Evolutionary conservation across 495 filamentous ascomycete genomes (phyloP), one percentile per base, ranked within the genome.

Genomic region (Xylaria scruposa): DNA sequence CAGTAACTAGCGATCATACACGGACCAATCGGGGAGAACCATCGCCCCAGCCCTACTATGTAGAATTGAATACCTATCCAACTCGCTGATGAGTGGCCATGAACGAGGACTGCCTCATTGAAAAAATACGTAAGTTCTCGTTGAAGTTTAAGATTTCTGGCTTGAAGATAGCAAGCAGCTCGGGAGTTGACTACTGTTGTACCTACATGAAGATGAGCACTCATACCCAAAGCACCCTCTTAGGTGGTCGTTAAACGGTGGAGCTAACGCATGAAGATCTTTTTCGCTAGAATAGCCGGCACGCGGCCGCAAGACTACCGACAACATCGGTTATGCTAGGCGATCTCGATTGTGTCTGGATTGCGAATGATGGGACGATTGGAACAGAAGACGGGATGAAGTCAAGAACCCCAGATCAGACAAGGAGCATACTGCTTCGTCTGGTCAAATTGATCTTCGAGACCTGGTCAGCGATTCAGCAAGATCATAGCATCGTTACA

Each of bases 181-280:
- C 29, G n/a, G 49, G 3, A 67, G 31, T 56, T 56, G 33, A 49
- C 47, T 54, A 31, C 36, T 19, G 49, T 8, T 67, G 63, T 38
- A 49, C 65, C 36, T 42, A 54, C 47, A 54, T 54, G 60, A 42
- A 56, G 36, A 36, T 56, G 44, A 29, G 31, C 44, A 54, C 6
- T 42, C 33, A 56, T 56, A 67, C 29, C 17, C 31, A 67, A 56
- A 33, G 44, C 46, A 21, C 4, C 29, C 10, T 42, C 21, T 3
- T 67, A n/a, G 29, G 36, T 40, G 49, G 65, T 36, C 36, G 49
- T 15, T 44, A 67, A 67, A 56, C 65, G 33, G 65, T 67, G 49
- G 49, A 67, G 64, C 64, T 67, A 67, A 67, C 44, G 64, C 64
- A 67, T 38, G 42, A 21, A 21, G 64, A 67, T 67, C 64, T 24